These are phyloP conservation scores for Eutrema japonicum DNA, from an alignment of 345 rosid genomes.

Conservation along the genomic window DNA sequence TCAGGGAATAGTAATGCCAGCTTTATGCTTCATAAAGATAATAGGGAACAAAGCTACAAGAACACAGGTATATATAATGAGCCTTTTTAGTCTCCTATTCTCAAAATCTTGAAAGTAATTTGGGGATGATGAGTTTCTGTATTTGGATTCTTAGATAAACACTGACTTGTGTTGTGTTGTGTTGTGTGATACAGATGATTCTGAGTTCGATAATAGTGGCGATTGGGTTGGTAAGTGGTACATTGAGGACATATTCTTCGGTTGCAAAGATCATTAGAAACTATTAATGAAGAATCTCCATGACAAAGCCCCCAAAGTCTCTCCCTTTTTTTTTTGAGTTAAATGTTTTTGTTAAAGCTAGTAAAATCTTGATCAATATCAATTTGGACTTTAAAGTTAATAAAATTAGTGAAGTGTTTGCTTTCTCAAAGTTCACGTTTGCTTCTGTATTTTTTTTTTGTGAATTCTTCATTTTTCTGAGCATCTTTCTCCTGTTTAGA, in stretches of 20 bases:
- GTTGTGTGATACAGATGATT: constrained; percentile 50
- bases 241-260: constrained; percentile 68
- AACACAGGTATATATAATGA: constrained; percentile 52
- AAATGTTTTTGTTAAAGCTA: constrained; percentile 27
- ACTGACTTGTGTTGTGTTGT: constrained; percentile 12
- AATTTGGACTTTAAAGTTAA: too few relatives aligned
- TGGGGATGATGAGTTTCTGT: background rate
- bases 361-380: too few relatives aligned
- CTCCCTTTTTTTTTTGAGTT: constrained; percentile 26
- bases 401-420: too few relatives aligned
- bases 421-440: too few relatives aligned
- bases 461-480: too few relatives aligned
- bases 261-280: constrained; percentile 47
- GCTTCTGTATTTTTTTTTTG: too few relatives aligned
- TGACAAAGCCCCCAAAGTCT: constrained; percentile 6
- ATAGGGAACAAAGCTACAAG: constrained; percentile 71
- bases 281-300: constrained; percentile 41
- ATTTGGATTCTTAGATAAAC: constrained; percentile 1
- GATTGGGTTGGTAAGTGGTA: constrained; percentile 58
- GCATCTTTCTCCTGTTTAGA: too few relatives aligned
- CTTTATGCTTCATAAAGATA: constrained; percentile 77
- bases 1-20: constrained; percentile 80
- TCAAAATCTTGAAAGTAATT: background rate
- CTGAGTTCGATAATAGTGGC: constrained; percentile 47
- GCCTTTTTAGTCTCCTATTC: background rate